Percentiles rank a stretch among this genome's conserved stretches.
Evolutionary conservation across 495 filamentous ascomycete species (phyloP).

Genomic region (Tuber borchii): DNA sequence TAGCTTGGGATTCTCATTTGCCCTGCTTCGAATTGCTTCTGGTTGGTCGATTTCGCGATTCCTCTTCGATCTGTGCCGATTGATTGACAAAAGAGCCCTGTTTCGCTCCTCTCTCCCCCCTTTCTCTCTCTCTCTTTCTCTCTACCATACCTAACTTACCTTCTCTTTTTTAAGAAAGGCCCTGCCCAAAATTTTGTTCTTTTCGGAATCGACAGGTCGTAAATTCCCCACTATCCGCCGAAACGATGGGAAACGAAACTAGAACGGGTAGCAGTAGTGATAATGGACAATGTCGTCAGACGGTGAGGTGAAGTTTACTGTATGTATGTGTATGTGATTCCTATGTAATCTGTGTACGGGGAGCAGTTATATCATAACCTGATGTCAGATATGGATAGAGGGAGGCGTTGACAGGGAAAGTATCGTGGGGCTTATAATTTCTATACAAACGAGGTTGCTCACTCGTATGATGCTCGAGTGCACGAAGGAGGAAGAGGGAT

Average conservation of each 20-base stretch:
- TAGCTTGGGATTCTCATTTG: slow-evolving; percentile 9
- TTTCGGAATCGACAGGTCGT: neutral
- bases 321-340: neutral
- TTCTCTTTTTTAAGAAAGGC: slow-evolving; percentile 9
- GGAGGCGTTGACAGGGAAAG: neutral
- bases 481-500: neutral
- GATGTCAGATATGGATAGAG: neutral
- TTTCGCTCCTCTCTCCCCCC: slow-evolving; percentile 34
- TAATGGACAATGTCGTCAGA: neutral
- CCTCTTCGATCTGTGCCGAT: slow-evolving; percentile 37
- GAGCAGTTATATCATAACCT: neutral
- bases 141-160: slow-evolving; percentile 4
- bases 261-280: neutral
- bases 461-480: neutral
- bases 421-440: neutral
- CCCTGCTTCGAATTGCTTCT: slow-evolving; percentile 22
- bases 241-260: neutral
- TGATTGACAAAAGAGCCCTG: slow-evolving; percentile 40
- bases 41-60: slow-evolving; percentile 38
- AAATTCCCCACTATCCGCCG: neutral
- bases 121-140: slow-evolving; percentile 37
- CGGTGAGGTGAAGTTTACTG: neutral
- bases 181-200: neutral
- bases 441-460: neutral
- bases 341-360: neutral